Conservation (phyloP, 176 grass and related monocot genomes). For the Oryza longistaminata region DNA sequence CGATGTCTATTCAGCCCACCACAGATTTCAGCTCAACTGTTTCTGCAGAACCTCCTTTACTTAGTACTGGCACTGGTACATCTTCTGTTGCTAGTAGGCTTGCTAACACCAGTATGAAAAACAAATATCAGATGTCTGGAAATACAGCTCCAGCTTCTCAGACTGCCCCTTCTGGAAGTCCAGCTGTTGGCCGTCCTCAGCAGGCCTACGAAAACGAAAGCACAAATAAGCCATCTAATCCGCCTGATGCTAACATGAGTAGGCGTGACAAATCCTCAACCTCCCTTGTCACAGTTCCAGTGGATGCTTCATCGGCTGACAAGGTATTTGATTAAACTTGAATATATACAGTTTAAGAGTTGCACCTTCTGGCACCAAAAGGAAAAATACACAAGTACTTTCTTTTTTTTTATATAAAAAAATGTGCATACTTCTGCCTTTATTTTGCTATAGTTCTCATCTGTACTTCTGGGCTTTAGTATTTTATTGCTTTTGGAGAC, state of each 20-base stretch:
- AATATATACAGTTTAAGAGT: constrained; percentile 9
- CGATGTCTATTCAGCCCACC: constrained; percentile 52
- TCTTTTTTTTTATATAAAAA: not conserved
- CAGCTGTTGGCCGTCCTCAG: constrained; percentile 40
- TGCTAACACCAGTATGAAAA: constrained; percentile 42
- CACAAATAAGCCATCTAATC: constrained; percentile 45
- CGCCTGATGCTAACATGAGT: constrained; percentile 23
- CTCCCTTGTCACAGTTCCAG: constrained; percentile 19
- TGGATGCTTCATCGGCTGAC: constrained; percentile 7
- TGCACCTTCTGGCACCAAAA: constrained; percentile 2
- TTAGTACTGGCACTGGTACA: constrained; percentile 29
- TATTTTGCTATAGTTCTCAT: not conserved
- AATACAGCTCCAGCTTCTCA: constrained; percentile 39
- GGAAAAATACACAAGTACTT: constrained; percentile 18
- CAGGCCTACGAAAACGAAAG: constrained; percentile 45
- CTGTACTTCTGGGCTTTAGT: not conserved
- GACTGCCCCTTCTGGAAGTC: constrained; percentile 27
- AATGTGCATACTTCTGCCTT: not conserved
- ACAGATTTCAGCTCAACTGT: constrained; percentile 44
- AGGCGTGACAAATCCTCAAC: constrained; percentile 20
- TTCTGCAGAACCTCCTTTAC: constrained; percentile 40
- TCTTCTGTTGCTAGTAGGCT: constrained; percentile 41
- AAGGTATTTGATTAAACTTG: constrained; percentile 40
- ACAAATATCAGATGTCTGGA: constrained; percentile 43
- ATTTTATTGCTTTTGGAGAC: not conserved